A percentile compares a stretch with the other conserved stretches of the same genome.
phyloP scores from a whole-genome alignment of 495 filamentous ascomycete species.

The Neurospora cerealis region DNA sequence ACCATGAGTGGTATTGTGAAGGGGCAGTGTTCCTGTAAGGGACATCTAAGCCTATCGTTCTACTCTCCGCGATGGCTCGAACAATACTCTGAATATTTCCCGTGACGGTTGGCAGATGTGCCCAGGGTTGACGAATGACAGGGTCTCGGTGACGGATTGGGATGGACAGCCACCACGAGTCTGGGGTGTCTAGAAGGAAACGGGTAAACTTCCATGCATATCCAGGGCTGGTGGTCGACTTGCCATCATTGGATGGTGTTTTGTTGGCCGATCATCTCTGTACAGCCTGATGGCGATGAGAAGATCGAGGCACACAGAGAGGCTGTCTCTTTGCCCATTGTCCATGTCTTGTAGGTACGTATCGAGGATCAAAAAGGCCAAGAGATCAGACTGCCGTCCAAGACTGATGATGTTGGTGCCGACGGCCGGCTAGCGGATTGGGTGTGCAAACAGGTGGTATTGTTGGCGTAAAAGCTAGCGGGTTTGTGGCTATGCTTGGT shows the following conservation, averaged over 20 bases:
- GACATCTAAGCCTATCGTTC: background rate
- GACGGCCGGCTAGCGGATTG: background rate
- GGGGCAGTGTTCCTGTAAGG: background rate
- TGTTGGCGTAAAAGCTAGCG: background rate
- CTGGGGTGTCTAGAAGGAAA: background rate
- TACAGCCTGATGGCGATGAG: background rate
- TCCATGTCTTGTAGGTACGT: background rate
- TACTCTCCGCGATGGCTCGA: background rate
- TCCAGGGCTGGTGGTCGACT: background rate
- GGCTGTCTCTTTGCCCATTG: background rate
- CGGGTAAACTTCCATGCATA: background rate
- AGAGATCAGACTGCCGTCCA: background rate
- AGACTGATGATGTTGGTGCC: background rate
- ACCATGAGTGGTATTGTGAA: background rate
- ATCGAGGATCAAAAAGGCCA: background rate
- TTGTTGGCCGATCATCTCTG: background rate
- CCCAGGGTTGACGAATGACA: background rate
- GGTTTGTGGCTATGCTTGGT: background rate
- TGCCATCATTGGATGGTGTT: background rate
- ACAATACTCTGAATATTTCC: background rate
- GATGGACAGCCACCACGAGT: background rate
- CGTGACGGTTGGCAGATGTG: background rate
- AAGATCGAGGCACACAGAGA: background rate
- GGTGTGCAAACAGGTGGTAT: background rate
- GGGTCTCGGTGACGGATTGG: background rate